Evolutionary conservation across 768 basidiomycete genomes (phyloP).

Genomic region (Termitomyces sp.): DNA sequence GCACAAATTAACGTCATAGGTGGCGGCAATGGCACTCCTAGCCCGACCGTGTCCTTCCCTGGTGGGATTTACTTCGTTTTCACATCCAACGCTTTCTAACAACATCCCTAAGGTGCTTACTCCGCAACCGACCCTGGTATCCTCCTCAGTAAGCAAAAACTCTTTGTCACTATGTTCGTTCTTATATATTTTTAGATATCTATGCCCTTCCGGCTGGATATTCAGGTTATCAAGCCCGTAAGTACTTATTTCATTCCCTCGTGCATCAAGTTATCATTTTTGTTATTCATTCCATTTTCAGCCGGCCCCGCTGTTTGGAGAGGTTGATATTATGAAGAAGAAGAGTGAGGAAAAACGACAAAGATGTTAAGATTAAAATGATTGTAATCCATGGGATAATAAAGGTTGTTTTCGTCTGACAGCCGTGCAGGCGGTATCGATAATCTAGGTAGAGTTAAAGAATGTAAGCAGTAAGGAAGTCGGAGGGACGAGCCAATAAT

Average conservation of each 20-base stretch:
- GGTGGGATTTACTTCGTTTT: slow-evolving; percentile 13
- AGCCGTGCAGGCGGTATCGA: not conserved
- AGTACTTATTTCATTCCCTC: slow-evolving; percentile 9
- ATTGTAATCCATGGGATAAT: not conserved
- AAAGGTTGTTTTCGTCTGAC: not conserved
- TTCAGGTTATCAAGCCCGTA: slow-evolving; percentile 30
- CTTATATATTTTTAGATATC: slow-evolving; percentile 17
- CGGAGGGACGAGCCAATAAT: no score
- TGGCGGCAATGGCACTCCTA: slow-evolving; percentile 27
- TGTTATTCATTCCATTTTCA: not conserved
- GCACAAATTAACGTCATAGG: slow-evolving; percentile 32
- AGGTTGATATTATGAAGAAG: slow-evolving; percentile 14
- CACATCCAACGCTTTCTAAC: not conserved
- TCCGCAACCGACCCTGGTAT: slow-evolving; percentile 30
- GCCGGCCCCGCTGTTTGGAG: slow-evolving; percentile 31
- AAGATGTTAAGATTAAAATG: not conserved
- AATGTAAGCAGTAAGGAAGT: no score
- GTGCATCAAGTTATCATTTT: not conserved
- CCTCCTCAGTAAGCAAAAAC: slow-evolving; percentile 23
- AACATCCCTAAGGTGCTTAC: slow-evolving; percentile 21
- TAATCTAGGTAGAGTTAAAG: not conserved
- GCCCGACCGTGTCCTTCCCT: slow-evolving; percentile 31
- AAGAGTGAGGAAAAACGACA: not conserved
- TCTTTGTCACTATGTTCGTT: not conserved
- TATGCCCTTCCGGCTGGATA: slow-evolving; percentile 25